A percentile compares a stretch with the other conserved stretches of the same genome.
These are phyloP conservation scores for Nigrospora osmanthi DNA, from an alignment of 2,329 filamentous ascomycete genomes.

Conservation along the genomic window DNA sequence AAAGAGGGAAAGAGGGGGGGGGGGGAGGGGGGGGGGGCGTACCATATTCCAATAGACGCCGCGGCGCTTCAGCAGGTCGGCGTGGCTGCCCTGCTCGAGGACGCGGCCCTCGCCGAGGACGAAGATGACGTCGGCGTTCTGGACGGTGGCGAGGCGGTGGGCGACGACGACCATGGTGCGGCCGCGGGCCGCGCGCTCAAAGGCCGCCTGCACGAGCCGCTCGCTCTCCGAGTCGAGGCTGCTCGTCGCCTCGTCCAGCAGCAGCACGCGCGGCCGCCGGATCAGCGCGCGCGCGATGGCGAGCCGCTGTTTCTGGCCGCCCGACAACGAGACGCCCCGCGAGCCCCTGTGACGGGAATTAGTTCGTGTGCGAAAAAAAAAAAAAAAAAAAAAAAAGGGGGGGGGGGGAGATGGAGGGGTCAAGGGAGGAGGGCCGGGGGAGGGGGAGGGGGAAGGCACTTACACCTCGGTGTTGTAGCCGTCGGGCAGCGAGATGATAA, in stretches of 20 bases:
- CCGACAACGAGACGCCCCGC: constrained; percentile 57
- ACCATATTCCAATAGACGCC: constrained; percentile 54
- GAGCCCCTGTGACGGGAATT: constrained; percentile 61
- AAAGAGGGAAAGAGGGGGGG: constrained; percentile 1
- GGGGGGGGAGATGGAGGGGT: constrained; percentile 49
- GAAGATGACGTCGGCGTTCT: constrained; percentile 73
- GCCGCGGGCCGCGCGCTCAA: constrained; percentile 54
- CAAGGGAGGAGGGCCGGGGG: neutral
- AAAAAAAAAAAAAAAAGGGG: constrained; percentile 71
- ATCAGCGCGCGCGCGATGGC: constrained; percentile 63
- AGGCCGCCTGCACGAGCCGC: constrained; percentile 56
- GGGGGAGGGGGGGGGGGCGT: constrained; percentile 1
- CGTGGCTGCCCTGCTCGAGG: constrained; percentile 45
- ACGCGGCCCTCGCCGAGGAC: constrained; percentile 62
- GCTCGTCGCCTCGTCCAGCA: constrained; percentile 68
- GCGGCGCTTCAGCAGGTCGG: constrained; percentile 39
- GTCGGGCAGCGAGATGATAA: constrained; percentile 73
- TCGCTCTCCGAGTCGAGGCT: constrained; percentile 53
- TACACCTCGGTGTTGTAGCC: constrained; percentile 82
- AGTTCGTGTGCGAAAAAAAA: no score
- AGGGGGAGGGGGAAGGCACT: no score
- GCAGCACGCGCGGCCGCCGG: constrained; percentile 54
- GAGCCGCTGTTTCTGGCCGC: constrained; percentile 66
- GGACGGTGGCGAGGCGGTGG: constrained; percentile 68
- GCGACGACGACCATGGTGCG: constrained; percentile 69